A percentile compares a stretch with the other conserved stretches of the same genome.
phyloP scores from a whole-genome alignment of 371 early-diverging fungal genomes.

The Mortierella sp. region DNA sequence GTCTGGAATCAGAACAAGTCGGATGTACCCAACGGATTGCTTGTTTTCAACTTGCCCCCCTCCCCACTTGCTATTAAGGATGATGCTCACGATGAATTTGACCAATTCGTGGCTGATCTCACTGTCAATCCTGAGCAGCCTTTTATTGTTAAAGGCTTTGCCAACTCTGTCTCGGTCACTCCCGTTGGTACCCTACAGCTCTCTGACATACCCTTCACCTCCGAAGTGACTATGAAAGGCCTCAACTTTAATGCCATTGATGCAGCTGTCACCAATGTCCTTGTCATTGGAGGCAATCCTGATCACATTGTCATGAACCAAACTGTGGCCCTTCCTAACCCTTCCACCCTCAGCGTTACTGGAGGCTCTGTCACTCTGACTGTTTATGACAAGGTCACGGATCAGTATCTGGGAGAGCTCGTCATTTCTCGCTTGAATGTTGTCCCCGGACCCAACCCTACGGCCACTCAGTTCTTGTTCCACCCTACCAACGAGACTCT shows the following conservation, averaged over 20 bases:
- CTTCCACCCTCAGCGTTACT: constrained; percentile 64
- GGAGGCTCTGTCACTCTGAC: constrained; percentile 63
- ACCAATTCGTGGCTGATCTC: constrained; percentile 61
- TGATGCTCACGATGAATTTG: constrained; percentile 59
- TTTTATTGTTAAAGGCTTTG: constrained; percentile 62
- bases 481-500: constrained; percentile 60
- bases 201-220: constrained; percentile 65
- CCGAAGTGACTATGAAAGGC: constrained; percentile 64
- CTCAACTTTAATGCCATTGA: constrained; percentile 65
- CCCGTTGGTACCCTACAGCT: constrained; percentile 64
- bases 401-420: constrained; percentile 63
- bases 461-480: constrained; percentile 63
- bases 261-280: constrained; percentile 60
- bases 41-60: constrained; percentile 63
- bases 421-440: constrained; percentile 61
- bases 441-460: constrained; percentile 60
- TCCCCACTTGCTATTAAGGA: constrained; percentile 58
- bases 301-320: constrained; percentile 60
- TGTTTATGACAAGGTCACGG: constrained; percentile 54
- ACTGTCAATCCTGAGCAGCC: constrained; percentile 59
- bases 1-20: constrained; percentile 60
- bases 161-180: constrained; percentile 61
- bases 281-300: constrained; percentile 62
- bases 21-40: constrained; percentile 58
- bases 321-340: constrained; percentile 63